Evolutionary conservation across 768 basidiomycete species (phyloP).

Genomic region (Mycena amicta): DNA sequence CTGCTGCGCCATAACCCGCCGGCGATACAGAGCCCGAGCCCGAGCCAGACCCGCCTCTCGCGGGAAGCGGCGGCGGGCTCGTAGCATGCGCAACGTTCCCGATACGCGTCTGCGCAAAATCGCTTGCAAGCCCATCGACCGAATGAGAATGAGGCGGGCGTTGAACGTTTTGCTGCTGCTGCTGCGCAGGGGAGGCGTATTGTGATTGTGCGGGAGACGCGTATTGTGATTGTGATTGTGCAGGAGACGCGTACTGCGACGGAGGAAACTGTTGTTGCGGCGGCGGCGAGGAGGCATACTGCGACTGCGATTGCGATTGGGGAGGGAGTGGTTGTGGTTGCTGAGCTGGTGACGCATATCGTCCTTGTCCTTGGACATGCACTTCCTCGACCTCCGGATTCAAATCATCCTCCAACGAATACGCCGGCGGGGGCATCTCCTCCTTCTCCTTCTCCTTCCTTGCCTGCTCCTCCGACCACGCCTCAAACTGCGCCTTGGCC

Average conservation of each 20-base stretch:
- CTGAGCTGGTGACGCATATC: not conserved
- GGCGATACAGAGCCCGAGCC: not conserved
- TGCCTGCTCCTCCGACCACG: slow-evolving; percentile 45
- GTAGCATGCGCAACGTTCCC: too few relatives aligned
- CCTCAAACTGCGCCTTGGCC: slow-evolving; percentile 20
- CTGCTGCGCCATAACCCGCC: not conserved
- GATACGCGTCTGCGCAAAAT: slow-evolving; percentile 12
- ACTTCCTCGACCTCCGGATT: not conserved
- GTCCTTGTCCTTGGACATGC: not conserved
- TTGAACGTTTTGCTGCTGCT: not conserved
- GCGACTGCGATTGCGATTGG: not conserved
- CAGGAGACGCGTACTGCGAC: not conserved
- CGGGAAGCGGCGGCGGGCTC: slow-evolving; percentile 10
- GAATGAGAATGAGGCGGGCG: not conserved
- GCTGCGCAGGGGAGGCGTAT: not conserved
- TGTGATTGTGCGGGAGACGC: too few relatives aligned
- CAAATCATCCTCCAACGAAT: slow-evolving; percentile 59
- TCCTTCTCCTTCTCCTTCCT: slow-evolving; percentile 47
- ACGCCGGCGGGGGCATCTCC: slow-evolving; percentile 70
- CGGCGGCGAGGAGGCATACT: not conserved
- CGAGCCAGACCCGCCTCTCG: slow-evolving; percentile 7
- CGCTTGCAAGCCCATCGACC: slow-evolving; percentile 15
- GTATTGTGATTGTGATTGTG: too few relatives aligned
- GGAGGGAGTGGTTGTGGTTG: not conserved
- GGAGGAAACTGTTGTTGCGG: not conserved